Evolutionary conservation across 495 filamentous ascomycete genomes (phyloP).

Genomic region (Aspergillus kassunensis): DNA sequence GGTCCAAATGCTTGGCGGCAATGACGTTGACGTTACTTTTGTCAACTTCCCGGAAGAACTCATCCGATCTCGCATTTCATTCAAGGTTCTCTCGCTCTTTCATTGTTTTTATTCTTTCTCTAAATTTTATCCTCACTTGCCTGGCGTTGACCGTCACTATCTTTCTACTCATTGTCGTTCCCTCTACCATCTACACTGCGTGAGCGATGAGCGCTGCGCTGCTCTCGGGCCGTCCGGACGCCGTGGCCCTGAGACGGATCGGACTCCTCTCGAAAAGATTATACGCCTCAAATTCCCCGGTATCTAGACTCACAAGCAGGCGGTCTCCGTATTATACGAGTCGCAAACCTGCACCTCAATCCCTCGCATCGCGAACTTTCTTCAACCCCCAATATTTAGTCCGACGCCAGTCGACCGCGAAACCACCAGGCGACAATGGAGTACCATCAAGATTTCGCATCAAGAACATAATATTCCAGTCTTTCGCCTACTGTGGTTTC

Average conservation of each 20-base stretch:
- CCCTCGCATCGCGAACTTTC: constrained; percentile 23
- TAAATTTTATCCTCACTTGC: not conserved
- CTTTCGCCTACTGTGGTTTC: constrained; percentile 55
- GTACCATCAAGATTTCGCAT: constrained; percentile 13
- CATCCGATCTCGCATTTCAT: not conserved
- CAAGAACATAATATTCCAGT: constrained; percentile 34
- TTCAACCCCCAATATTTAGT: constrained; percentile 18
- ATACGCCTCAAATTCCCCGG: constrained; percentile 13
- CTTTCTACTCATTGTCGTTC: not conserved
- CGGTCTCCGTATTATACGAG: constrained; percentile 20
- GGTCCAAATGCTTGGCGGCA: constrained; percentile 7
- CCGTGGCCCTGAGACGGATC: constrained; percentile 30
- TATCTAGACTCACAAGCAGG: constrained; percentile 11
- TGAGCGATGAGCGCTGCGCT: constrained; percentile 37
- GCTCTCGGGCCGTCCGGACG: constrained; percentile 34
- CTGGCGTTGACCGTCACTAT: constrained; percentile 8
- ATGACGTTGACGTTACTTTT: not conserved
- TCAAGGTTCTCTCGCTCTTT: not conserved
- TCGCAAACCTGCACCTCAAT: constrained; percentile 25
- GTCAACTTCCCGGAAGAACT: not conserved
- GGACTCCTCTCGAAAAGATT: constrained; percentile 23
- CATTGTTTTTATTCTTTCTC: not conserved
- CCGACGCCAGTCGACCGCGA: constrained; percentile 29
- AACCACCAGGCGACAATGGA: constrained; percentile 11
- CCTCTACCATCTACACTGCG: constrained; percentile 5